Percentiles rank a stretch among this genome's conserved stretches.
phyloP scores from a whole-genome alignment of 306 rosid genomes.

The Morella rubra region DNA sequence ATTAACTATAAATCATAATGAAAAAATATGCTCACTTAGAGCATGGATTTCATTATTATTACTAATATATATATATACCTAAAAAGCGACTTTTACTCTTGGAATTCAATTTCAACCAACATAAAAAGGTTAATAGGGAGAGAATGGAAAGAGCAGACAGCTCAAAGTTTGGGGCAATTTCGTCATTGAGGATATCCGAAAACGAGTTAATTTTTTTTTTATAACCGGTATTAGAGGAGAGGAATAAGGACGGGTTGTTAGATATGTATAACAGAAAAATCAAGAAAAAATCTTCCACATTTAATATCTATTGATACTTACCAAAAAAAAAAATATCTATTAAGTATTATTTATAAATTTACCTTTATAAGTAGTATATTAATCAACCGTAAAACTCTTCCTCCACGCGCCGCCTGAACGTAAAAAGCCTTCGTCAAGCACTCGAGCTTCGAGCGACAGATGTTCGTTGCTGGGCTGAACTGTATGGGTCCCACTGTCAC shows the following conservation, averaged over 20 bases:
- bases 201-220: background rate
- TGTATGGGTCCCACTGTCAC: conserved; percentile 3
- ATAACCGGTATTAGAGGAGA: background rate
- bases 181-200: background rate
- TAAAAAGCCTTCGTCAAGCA: background rate
- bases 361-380: background rate
- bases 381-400: background rate
- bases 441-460: conserved; percentile 1
- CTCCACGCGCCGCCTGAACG: conserved; percentile 30
- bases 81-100: background rate
- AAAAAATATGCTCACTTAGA: too few relatives aligned
- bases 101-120: background rate
- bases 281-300: background rate
- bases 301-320: background rate
- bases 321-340: too few relatives aligned
- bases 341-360: background rate
- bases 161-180: background rate
- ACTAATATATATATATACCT: background rate
- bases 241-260: conserved; percentile 26
- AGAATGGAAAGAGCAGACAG: background rate
- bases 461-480: background rate
- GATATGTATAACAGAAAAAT: conserved; percentile 29
- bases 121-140: background rate
- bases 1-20: too few relatives aligned
- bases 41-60: too few relatives aligned